Evolutionary conservation across 306 rosid genomes (phyloP).

Genomic region (Sphenostylis stenocarpa): DNA sequence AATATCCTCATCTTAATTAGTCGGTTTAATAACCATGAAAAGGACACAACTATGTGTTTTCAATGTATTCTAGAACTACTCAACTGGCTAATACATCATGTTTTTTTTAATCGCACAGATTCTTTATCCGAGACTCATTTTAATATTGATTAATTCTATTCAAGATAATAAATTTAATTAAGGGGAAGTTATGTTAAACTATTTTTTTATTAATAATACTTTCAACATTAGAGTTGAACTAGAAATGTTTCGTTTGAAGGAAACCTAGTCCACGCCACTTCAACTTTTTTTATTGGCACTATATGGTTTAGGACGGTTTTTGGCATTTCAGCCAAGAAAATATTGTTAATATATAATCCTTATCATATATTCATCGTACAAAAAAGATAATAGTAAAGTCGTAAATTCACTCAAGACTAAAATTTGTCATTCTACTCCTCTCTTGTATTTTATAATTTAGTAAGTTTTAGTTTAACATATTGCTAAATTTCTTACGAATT

Average conservation of each 20-base stretch:
- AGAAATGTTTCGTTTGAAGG: background rate
- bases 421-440: too few species aligned
- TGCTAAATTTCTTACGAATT: too few species aligned
- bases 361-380: background rate
- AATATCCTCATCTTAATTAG: conserved; percentile 38
- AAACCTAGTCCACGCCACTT: conserved; percentile 1
- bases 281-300: background rate
- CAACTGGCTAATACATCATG: background rate
- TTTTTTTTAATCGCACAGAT: background rate
- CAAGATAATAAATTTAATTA: background rate
- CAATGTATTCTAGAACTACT: conserved; percentile 3
- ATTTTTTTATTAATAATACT: too few species aligned
- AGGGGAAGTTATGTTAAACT: background rate
- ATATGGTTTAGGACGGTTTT: background rate
- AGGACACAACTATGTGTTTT: conserved; percentile 23
- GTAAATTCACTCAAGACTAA: background rate
- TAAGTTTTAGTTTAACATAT: too few species aligned
- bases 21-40: conserved; percentile 17
- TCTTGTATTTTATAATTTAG: too few species aligned
- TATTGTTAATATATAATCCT: background rate
- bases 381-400: background rate
- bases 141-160: background rate
- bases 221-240: too few species aligned
- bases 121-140: background rate
- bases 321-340: background rate